These are phyloP conservation scores for Calamus simplicifolius DNA, from an alignment of 176 grass and related monocot genomes.

Conservation along the genomic window DNA sequence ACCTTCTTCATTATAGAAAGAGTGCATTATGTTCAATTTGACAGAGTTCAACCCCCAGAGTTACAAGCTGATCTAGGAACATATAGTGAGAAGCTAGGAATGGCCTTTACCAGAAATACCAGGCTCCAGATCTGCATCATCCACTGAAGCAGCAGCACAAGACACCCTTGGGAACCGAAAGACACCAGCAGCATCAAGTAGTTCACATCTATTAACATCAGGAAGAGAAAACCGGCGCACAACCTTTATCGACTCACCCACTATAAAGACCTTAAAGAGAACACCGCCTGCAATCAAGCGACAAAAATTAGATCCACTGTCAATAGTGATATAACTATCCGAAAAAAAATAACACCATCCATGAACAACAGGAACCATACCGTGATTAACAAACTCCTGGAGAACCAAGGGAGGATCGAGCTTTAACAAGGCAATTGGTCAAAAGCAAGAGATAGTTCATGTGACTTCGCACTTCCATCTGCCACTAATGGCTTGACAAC, in stretches of 20 bases:
- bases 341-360: not conserved
- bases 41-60: no score
- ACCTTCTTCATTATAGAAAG: not conserved
- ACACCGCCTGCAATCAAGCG: conserved; percentile 53
- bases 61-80: no score
- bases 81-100: not conserved
- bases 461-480: conserved; percentile 86
- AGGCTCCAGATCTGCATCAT: conserved; percentile 77
- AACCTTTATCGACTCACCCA: conserved; percentile 74
- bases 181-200: conserved; percentile 55
- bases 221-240: conserved; percentile 83
- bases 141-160: conserved; percentile 66
- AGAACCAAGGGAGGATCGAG: conserved; percentile 88
- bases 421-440: conserved; percentile 51
- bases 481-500: conserved; percentile 84
- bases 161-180: conserved; percentile 90
- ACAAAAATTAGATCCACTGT: conserved; percentile 3
- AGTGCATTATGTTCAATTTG: not conserved
- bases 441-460: conserved; percentile 80
- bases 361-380: conserved; percentile 23
- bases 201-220: conserved; percentile 55
- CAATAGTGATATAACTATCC: no score
- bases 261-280: conserved; percentile 87
- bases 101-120: conserved; percentile 49
- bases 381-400: conserved; percentile 94